Conservation (phyloP, 306 rosid genomes). For the Vicia villosa region DNA sequence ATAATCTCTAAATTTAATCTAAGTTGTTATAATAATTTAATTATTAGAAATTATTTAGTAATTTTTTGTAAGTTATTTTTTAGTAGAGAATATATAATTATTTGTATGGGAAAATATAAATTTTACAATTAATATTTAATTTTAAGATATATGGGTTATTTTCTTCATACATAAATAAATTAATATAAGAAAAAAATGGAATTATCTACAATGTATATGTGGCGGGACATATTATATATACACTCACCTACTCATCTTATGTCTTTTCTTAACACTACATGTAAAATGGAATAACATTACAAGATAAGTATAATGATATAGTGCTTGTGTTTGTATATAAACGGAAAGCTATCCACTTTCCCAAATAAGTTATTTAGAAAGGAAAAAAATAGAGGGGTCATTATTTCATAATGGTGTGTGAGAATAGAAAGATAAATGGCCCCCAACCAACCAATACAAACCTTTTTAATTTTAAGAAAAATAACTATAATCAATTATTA, state of each 20-base stretch:
- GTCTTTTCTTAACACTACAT: background rate
- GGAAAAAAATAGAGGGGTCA: slow-evolving; percentile 34
- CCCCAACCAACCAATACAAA: background rate
- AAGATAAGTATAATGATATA: slow-evolving; percentile 26
- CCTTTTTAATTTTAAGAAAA: background rate
- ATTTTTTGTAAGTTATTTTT: no score
- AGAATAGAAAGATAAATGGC: background rate
- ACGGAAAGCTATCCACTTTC: slow-evolving; percentile 32
- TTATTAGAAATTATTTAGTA: no score
- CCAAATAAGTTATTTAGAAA: slow-evolving; percentile 36
- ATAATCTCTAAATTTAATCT: no score
- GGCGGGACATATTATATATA: background rate
- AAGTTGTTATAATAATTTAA: no score
- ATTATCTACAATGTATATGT: background rate
- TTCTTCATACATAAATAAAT: background rate
- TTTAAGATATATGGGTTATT: background rate
- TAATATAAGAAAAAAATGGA: background rate
- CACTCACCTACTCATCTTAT: background rate
- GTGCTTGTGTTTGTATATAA: slow-evolving; percentile 22
- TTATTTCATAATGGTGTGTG: slow-evolving; percentile 26
- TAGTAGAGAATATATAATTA: no score
- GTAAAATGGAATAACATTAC: slow-evolving; percentile 11
- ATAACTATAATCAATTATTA: background rate
- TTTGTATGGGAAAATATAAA: no score
- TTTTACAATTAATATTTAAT: no score